phyloP scores from a whole-genome alignment of 2,329 filamentous ascomycete genomes.

The Xylariaceae sp. region DNA sequence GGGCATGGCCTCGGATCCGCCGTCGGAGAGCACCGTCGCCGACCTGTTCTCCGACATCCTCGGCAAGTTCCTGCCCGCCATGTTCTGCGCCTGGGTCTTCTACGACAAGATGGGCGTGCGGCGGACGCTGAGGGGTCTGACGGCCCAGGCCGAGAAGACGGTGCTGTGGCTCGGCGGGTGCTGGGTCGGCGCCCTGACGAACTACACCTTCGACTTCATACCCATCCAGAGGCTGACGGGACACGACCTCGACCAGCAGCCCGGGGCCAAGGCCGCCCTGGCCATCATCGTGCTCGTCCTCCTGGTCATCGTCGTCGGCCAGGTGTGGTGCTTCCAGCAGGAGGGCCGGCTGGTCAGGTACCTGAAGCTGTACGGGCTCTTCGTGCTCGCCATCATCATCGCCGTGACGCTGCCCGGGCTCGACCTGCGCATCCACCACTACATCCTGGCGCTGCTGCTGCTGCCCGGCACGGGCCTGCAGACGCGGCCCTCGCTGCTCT shows the following conservation, averaged over 20 bases:
- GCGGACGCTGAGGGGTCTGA: constrained; percentile 62
- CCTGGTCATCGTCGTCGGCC: constrained; percentile 58
- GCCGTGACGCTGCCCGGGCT: constrained; percentile 67
- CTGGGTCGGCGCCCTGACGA: constrained; percentile 87
- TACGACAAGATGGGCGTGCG: constrained; percentile 75
- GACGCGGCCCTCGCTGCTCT: constrained; percentile 74
- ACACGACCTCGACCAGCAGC: constrained; percentile 82
- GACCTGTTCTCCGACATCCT: constrained; percentile 69
- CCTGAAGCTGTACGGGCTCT: constrained; percentile 66
- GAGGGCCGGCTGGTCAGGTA: constrained; percentile 75
- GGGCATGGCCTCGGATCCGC: constrained; percentile 82
- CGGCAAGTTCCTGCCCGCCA: constrained; percentile 77
- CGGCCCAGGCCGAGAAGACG: constrained; percentile 82
- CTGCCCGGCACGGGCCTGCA: constrained; percentile 85
- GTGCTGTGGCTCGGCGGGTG: constrained; percentile 82
- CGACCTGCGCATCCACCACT: constrained; percentile 83
- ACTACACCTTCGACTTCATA: constrained; percentile 92
- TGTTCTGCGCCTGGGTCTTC: constrained; percentile 81
- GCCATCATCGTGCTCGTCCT: constrained; percentile 69
- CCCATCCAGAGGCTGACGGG: constrained; percentile 87
- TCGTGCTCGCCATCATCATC: constrained; percentile 60
- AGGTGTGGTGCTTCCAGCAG: constrained; percentile 79
- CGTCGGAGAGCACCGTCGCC: constrained; percentile 58
- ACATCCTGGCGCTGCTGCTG: constrained; percentile 79
- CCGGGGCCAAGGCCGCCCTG: constrained; percentile 77